phyloP scores from a whole-genome alignment of 108 stramenopile genomes.

The Pseudonitzschia delicatissima region DNA sequence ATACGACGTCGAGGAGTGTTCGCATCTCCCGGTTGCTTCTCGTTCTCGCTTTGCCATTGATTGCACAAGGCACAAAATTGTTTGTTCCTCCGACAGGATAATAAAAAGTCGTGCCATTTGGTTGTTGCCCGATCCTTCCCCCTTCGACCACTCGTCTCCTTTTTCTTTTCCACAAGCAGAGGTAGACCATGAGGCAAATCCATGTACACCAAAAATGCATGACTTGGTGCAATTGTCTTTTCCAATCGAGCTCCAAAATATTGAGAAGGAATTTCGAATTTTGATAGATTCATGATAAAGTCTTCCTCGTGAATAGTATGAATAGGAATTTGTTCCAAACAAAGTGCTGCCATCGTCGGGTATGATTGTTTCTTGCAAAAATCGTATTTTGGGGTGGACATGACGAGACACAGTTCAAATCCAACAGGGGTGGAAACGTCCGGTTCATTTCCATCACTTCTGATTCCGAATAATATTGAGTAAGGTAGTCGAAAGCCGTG shows the following conservation, averaged over 20 bases:
- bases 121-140: background rate
- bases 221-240: constrained; percentile 68
- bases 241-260: constrained; percentile 80
- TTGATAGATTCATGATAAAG: constrained; percentile 7
- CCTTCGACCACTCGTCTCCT: background rate
- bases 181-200: constrained; percentile 40
- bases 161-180: constrained; percentile 11
- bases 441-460: constrained; percentile 52
- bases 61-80: constrained; percentile 77
- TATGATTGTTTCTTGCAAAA: constrained; percentile 59
- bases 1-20: constrained; percentile 21
- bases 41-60: constrained; percentile 39
- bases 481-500: constrained; percentile 54
- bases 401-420: constrained; percentile 61
- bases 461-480: constrained; percentile 42
- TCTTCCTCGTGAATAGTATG: no score
- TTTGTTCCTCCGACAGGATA: constrained; percentile 60
- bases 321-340: background rate
- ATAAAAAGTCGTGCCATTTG: constrained; percentile 56
- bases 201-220: constrained; percentile 68
- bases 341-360: background rate
- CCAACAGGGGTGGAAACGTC: constrained; percentile 70
- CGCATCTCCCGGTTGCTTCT: background rate
- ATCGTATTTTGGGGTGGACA: constrained; percentile 74
- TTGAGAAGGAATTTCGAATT: constrained; percentile 49